A percentile compares a stretch with the other conserved stretches of the same genome.
Conservation (phyloP, 2,329 filamentous ascomycete genomes). For the Falciphora oryzae region DNA sequence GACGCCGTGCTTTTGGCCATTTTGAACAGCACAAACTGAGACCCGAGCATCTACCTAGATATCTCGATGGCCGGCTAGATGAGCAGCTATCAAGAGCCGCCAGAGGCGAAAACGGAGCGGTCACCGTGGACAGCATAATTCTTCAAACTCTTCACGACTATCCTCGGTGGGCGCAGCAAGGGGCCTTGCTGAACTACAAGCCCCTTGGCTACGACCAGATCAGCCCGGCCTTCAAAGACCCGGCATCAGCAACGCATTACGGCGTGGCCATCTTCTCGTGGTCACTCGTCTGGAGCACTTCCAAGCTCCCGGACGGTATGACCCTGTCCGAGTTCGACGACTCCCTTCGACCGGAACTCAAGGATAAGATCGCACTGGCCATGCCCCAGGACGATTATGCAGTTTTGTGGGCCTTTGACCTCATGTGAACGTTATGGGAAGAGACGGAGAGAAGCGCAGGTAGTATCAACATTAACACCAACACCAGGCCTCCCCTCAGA, state of each 20-base stretch:
- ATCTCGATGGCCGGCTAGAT: slow-evolving; percentile 43
- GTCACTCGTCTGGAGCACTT: slow-evolving; percentile 30
- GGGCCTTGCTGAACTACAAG: slow-evolving; percentile 42
- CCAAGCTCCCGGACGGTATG: slow-evolving; percentile 24
- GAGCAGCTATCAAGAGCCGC: slow-evolving; percentile 30
- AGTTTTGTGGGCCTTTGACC: slow-evolving; percentile 42
- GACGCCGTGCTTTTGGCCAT: no score
- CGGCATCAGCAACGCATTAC: slow-evolving; percentile 33
- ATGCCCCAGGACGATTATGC: slow-evolving; percentile 56
- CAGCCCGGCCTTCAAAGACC: slow-evolving; percentile 34
- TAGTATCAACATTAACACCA: background rate
- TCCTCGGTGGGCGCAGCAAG: slow-evolving; percentile 43
- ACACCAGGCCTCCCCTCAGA: slow-evolving; percentile 15
- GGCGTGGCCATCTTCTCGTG: slow-evolving; percentile 34
- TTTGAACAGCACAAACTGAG: no score
- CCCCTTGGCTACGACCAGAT: slow-evolving; percentile 40
- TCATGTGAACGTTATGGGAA: slow-evolving; percentile 32
- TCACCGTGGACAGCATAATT: slow-evolving; percentile 39
- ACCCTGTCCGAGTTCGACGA: slow-evolving; percentile 35
- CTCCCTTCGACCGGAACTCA: slow-evolving; percentile 42
- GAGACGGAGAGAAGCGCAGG: no score
- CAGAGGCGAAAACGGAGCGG: slow-evolving; percentile 17
- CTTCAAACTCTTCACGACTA: slow-evolving; percentile 48
- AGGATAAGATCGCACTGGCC: slow-evolving; percentile 46
- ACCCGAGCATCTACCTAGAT: no score